Percentiles rank a stretch among this genome's conserved stretches.
phyloP scores from a whole-genome alignment of 768 basidiomycete genomes.

The Lactarius pseudohatsudake region DNA sequence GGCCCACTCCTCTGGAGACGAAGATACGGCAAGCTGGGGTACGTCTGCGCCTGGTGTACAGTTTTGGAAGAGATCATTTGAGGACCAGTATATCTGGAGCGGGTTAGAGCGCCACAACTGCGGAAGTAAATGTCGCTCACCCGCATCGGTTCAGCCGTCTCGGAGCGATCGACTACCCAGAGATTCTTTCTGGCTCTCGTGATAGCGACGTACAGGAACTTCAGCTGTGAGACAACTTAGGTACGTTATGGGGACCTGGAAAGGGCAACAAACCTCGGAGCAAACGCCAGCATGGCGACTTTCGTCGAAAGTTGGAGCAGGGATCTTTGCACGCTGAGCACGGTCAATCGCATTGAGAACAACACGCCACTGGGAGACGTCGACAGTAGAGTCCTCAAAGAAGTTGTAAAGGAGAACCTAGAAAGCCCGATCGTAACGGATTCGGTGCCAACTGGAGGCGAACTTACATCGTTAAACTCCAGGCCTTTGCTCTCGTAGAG shows the following conservation, averaged over 20 bases:
- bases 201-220: constrained; percentile 63
- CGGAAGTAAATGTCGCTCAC: constrained; percentile 37
- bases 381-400: constrained; percentile 57
- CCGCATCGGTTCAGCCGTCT: constrained; percentile 58
- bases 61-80: constrained; percentile 45
- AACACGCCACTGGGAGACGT: constrained; percentile 55
- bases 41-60: constrained; percentile 49
- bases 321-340: constrained; percentile 26
- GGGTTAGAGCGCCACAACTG: background rate
- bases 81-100: constrained; percentile 52
- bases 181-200: constrained; percentile 64
- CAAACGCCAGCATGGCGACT: constrained; percentile 43
- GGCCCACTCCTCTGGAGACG: constrained; percentile 50
- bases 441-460: background rate
- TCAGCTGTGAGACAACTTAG: constrained; percentile 43
- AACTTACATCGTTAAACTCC: constrained; percentile 59
- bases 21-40: constrained; percentile 55
- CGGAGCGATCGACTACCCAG: constrained; percentile 65
- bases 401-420: constrained; percentile 70
- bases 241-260: background rate
- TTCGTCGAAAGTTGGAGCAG: constrained; percentile 49
- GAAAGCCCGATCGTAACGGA: background rate
- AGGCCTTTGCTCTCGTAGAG: constrained; percentile 63
- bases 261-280: constrained; percentile 16
- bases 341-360: constrained; percentile 44